Base-by-base conservation (phyloP, 345 rosid species). In the Citrus medica region DNA sequence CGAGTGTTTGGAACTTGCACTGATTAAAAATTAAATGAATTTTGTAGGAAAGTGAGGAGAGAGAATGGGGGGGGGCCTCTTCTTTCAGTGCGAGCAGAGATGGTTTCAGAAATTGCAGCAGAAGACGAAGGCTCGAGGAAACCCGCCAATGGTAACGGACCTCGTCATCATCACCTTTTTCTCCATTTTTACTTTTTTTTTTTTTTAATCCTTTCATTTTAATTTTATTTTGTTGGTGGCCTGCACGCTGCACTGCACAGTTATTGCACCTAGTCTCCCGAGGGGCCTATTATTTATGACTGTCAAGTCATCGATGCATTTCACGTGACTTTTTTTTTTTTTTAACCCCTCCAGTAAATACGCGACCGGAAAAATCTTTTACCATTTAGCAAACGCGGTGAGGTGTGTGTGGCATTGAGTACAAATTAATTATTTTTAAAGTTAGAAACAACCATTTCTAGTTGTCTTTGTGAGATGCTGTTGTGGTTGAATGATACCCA, bases 81-180 rank as follows among this genome's bases (percentile, higher is more conserved):
- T 75, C 4, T 65, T 66, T 48, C 37, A 32, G 53, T 55, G 66
- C n/a, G 22, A 32, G 33, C 13, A 30, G 71, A 32, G 76, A 55
- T 25, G 14, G 53, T 60, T 32, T 38, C 79, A 75, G 79, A 75
- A 6, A 28, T 28, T 71, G 75, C 77, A 48, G 62, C 22, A n/a
- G 71, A 64, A 35, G 55, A 22, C 59, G 88, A 83, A 84, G 71
- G 69, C 82, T 86, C 67, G 71, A 71, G 89, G 87, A 83, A 83
- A 87, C 91, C 89, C 89, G 87, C 88, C 87, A 88, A 79, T 8
- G 73, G 75, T 10, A 70, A 79, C 80, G 81, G 79, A 79, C 76
- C 51, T 64, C 24, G 32, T 61, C 76, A 79, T 71, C 37, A 76
- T 74, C 38, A 37, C 72, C 9, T 8, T 38, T 30, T 30, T 38